These are phyloP conservation scores for Inga leiocalycina DNA, from an alignment of 306 rosid genomes.

Conservation along the genomic window DNA sequence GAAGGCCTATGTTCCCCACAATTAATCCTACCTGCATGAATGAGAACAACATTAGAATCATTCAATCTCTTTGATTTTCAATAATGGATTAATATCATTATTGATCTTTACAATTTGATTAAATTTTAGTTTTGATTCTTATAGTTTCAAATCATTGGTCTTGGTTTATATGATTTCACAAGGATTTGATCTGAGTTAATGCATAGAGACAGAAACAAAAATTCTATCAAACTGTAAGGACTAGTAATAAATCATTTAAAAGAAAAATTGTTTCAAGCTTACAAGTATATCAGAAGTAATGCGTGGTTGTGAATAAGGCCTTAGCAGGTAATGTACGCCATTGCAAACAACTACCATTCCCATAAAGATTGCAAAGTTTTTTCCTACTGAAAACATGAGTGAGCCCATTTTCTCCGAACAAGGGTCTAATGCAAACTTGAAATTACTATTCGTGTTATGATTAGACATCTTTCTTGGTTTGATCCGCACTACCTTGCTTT, in stretches of 20 bases:
- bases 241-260: neutral
- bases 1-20: constrained; percentile 63
- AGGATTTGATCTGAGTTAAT: too few species aligned
- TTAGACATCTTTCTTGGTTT: constrained; percentile 15
- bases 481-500: neutral
- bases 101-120: too few species aligned
- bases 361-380: constrained; percentile 57
- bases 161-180: too few species aligned
- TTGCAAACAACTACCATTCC: constrained; percentile 70
- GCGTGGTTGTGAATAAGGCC: constrained; percentile 74
- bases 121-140: too few species aligned
- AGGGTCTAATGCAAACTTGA: constrained; percentile 1
- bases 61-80: neutral
- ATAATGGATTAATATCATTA: too few species aligned
- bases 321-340: constrained; percentile 59
- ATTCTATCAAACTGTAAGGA: too few species aligned
- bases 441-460: neutral
- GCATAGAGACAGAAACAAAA: too few species aligned
- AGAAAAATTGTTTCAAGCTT: constrained; percentile 25
- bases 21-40: constrained; percentile 70
- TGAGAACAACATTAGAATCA: neutral
- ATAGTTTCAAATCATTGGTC: too few species aligned
- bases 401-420: constrained; percentile 53
- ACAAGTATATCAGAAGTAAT: constrained; percentile 77
- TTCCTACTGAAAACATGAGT: constrained; percentile 41